Percentiles rank a stretch among this genome's conserved stretches.
Conservation (phyloP, 805 yeast genomes). For the Saturnispora serradocipensis region DNA sequence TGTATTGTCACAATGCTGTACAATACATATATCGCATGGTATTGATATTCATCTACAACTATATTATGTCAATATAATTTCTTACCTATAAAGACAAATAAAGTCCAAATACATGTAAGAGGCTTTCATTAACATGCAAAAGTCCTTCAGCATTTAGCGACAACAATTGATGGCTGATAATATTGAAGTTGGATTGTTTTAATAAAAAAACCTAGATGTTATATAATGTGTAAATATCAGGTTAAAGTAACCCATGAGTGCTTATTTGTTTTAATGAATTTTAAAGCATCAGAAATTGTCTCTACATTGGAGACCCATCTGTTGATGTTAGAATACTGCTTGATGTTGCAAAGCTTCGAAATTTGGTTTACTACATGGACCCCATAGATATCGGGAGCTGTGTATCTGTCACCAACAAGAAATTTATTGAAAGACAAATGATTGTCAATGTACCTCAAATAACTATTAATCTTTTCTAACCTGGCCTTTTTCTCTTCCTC, state of each 20-base stretch:
- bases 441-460: background rate
- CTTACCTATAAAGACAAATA: too few relatives aligned
- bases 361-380: background rate
- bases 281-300: background rate
- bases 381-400: constrained; percentile 7
- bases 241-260: background rate
- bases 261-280: background rate
- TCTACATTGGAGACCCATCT: constrained; percentile 2
- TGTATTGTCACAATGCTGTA: too few relatives aligned
- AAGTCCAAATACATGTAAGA: too few relatives aligned
- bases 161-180: too few relatives aligned
- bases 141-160: too few relatives aligned
- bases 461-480: background rate
- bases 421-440: constrained; percentile 6
- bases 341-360: background rate
- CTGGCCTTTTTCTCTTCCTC: constrained; percentile 5
- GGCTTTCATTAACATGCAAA: too few relatives aligned
- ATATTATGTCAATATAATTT: too few relatives aligned
- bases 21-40: too few relatives aligned
- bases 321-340: background rate
- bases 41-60: too few relatives aligned
- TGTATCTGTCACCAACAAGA: constrained; percentile 4
- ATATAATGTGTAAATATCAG: background rate
- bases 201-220: too few relatives aligned
- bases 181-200: too few relatives aligned